phyloP scores from a whole-genome alignment of 164 flowering plant species.

The Annona cherimola region DNA sequence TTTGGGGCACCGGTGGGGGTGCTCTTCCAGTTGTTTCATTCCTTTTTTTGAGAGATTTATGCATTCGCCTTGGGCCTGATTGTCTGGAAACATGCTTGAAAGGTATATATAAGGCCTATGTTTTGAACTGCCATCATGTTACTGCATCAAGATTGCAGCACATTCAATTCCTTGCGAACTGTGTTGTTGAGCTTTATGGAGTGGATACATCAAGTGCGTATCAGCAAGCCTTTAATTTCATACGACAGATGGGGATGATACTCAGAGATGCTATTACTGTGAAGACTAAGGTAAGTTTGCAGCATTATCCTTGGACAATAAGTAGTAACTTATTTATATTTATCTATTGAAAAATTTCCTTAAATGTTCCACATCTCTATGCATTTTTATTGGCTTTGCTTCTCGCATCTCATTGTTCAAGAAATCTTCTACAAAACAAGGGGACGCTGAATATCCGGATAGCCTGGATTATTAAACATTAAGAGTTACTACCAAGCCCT shows the following conservation, averaged over 20 bases:
- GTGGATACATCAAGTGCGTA: conserved; percentile 77
- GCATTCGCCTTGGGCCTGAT: conserved; percentile 82
- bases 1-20: conserved; percentile 95
- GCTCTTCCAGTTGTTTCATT: conserved; percentile 80
- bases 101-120: conserved; percentile 92
- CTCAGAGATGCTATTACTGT: conserved; percentile 62
- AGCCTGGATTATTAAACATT: no score
- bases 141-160: conserved; percentile 78
- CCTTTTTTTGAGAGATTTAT: conserved; percentile 74
- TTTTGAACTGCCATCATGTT: conserved; percentile 66
- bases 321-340: background rate
- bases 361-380: background rate
- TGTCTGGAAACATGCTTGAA: conserved; percentile 76
- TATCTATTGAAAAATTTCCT: background rate
- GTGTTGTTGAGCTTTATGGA: conserved; percentile 66
- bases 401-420: background rate
- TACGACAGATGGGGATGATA: conserved; percentile 83
- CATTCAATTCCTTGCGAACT: conserved; percentile 76
- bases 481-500: no score
- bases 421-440: background rate
- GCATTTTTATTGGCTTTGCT: background rate
- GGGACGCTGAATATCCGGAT: no score
- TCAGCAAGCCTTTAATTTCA: conserved; percentile 87
- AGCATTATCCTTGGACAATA: background rate
- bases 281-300: conserved; percentile 55